Evolutionary conservation across 768 basidiomycete species (phyloP), one percentile per base, ranked within the genome.

Genomic region (Punctularia strigosozonata): DNA sequence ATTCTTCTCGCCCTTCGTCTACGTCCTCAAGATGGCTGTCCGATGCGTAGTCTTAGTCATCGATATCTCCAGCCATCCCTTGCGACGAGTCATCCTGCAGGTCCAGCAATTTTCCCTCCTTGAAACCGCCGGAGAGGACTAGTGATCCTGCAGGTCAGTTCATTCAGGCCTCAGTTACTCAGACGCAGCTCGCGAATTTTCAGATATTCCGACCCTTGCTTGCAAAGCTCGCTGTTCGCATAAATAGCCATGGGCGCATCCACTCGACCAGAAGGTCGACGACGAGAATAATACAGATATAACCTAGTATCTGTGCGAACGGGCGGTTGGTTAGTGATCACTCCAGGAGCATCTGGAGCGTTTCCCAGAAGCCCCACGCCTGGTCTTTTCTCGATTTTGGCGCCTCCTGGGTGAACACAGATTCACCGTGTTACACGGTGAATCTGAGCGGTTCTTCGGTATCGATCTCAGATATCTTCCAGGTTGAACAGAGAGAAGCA

Each of bases 21-120:
- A 49, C 48, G 5, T 59, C 56, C 15, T 61, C 60, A 19, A 62
- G 51, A 30, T 61, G 61, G 12, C 61, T 61, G 40, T 62, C 60
- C 14, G 53, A 57, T 24, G 23, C 50, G 33, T 58, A 62, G 6
- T 48, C 59, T 36, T 59, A 57, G 6, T 55, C 54, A 5, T 47
- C 48, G 3, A 48, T 41, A 7, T 5, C 22, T 32, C 30, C 25
- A 21, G n/a, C n/a, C n/a, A n/a, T 36, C 6, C 12, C 15, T 34
- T 6, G 43, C 43, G 20, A 55, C 36, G 14, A 36, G 22, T 18
- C 17, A 24, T 6, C 31, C 22, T 31, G 10, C 21, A 24, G 13
- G 21, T 36, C 12, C 17, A 14, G 17, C 6, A 43, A 44, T 3
- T 35, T 37, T 19, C 38, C 39, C 6, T 33, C 41, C 15, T 31